phyloP scores from a whole-genome alignment of 768 basidiomycete species.

The Lentinus tigrinus region DNA sequence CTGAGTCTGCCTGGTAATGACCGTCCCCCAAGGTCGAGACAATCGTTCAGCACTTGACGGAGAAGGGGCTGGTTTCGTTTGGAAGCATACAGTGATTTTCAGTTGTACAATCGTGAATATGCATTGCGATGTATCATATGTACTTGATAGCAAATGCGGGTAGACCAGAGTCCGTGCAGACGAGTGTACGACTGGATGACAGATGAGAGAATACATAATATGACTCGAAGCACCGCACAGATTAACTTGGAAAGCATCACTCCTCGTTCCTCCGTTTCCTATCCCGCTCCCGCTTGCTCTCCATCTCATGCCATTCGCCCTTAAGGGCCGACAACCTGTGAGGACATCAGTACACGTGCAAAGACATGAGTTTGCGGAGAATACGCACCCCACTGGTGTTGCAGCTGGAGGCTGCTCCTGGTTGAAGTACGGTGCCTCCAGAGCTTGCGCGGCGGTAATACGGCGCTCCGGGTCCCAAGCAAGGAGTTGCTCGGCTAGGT shows the following conservation, averaged over 20 bases:
- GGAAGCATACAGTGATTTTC: background rate
- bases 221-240: background rate
- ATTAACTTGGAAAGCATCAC: slow-evolving; percentile 7
- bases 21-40: slow-evolving; percentile 62
- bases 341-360: background rate
- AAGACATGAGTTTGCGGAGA: background rate
- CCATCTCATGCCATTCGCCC: slow-evolving; percentile 98
- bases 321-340: slow-evolving; percentile 72
- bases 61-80: slow-evolving; percentile 58
- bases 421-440: slow-evolving; percentile 82
- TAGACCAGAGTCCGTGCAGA: slow-evolving; percentile 15
- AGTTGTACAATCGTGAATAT: slow-evolving; percentile 21
- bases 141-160: slow-evolving; percentile 31
- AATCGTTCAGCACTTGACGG: slow-evolving; percentile 79
- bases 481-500: slow-evolving; percentile 82
- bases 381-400: slow-evolving; percentile 74
- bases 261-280: slow-evolving; percentile 75
- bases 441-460: slow-evolving; percentile 75
- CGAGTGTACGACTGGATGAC: slow-evolving; percentile 5
- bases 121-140: slow-evolving; percentile 19
- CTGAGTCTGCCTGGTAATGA: background rate
- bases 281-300: slow-evolving; percentile 88
- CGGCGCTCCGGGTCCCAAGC: slow-evolving; percentile 79
- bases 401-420: slow-evolving; percentile 73
- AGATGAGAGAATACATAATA: slow-evolving; percentile 27